phyloP scores from a whole-genome alignment of 2,329 filamentous ascomycete genomes.

The Cladosporium sp. region DNA sequence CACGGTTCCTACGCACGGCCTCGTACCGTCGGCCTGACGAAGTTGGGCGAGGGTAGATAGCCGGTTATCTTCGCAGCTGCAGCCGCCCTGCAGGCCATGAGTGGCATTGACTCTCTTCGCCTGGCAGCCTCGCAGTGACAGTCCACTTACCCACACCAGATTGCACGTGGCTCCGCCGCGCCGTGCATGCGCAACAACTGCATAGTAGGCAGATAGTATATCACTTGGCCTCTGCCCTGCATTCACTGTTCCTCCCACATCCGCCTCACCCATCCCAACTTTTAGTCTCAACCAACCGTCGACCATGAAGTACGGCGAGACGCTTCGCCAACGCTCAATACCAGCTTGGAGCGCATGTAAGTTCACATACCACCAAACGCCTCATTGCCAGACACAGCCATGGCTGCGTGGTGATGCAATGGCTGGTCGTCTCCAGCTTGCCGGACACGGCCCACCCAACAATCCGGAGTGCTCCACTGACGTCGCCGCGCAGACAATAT shows the following conservation, averaged over 20 bases:
- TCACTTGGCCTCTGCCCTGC: not conserved
- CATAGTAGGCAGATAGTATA: not conserved
- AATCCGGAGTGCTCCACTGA: slow-evolving; percentile 12
- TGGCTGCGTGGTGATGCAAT: not conserved
- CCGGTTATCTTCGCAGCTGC: slow-evolving; percentile 6
- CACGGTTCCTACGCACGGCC: not conserved
- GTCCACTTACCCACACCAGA: not conserved
- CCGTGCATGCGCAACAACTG: not conserved
- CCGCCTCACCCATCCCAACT: not conserved
- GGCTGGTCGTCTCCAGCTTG: not conserved
- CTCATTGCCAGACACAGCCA: not conserved
- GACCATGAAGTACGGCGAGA: slow-evolving; percentile 71
- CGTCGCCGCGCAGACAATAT: slow-evolving; percentile 62
- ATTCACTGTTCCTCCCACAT: not conserved
- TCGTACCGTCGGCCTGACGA: not conserved
- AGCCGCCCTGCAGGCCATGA: not conserved
- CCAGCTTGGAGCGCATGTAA: slow-evolving; percentile 63
- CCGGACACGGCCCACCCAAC: slow-evolving; percentile 5
- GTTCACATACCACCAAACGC: not conserved
- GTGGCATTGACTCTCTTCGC: not conserved
- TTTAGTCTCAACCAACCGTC: not conserved
- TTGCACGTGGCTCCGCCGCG: not conserved
- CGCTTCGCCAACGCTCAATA: slow-evolving; percentile 69
- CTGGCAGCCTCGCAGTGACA: not conserved
- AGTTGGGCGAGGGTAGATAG: not conserved